Evolutionary conservation across 2,329 filamentous ascomycete genomes (phyloP), one percentile per base, ranked within the genome.

Genomic region (Microthyrium microscopicum): DNA sequence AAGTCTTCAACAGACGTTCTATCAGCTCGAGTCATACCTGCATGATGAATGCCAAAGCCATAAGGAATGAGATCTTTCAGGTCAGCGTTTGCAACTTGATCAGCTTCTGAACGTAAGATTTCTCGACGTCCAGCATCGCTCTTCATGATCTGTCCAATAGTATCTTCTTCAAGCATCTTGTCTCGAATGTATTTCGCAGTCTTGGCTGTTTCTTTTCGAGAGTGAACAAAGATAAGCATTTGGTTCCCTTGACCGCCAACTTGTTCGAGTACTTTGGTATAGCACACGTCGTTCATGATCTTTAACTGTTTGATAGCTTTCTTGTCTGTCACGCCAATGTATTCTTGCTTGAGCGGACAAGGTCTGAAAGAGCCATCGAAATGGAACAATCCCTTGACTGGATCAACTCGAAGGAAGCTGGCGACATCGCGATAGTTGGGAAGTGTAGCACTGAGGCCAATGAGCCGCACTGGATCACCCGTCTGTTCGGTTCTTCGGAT

Each of bases 191-290:
- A 93, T 49, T 80, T 83, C 17, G 87, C 89, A 3, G 91, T 98
- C 60, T 98, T 98, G 6, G 85, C 84, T 0, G 91, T 98, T 55
- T 98, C 91, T 51, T 98, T 98, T 46, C 89, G 71, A 22, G 91
- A 98, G 53, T 98, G 91, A 5, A 98, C 89, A 50, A 98, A 98
- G 39, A 98, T 93, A 25, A 98, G 72, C 85, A 98, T 94, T 55
- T 98, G 89, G 47, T 98, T 93, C 41, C 81, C 74, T 48, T 91
- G 78, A 38, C 78, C 76, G 5, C 89, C 89, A 20, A 94, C 87
- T 50, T 95, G 87, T 55, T 98, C 89, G 35, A 98, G 70, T 19
- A 94, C 85, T 56, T 98, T 98, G 42, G 77, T 91, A 55, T 98
- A 98, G 37, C 84, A 94, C 35, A 98, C 85, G 46, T 98, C 89